Evolutionary conservation across 2,329 filamentous ascomycete genomes (phyloP), one percentile per base, ranked within the genome.

Genomic region (Fusarium nygamai): DNA sequence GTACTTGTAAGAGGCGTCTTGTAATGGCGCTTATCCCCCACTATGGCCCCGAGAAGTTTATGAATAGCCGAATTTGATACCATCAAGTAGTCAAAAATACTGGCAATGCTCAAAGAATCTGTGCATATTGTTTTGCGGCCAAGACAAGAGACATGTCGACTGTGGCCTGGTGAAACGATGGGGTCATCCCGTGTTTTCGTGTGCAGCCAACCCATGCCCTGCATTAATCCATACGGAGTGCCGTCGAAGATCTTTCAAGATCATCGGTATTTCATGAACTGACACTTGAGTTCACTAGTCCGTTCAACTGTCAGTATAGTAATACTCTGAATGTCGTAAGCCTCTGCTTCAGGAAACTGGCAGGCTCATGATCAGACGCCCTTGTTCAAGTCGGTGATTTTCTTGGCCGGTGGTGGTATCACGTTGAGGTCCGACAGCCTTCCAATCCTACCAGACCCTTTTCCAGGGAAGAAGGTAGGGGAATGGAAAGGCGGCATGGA

Each of bases 181-280:
- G 71, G 46, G 65, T 61, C 56, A 59, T 67, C 44, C 67, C 54
- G 47, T 57, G 33, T 54, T 63, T 39, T 60, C 43, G 36, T 61
- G 43, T 54, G 24, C 51, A 57, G 24, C 39, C 47, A 62, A 47
- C 44, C 43, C 61, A 73, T 50, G 31, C 48, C 61, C 46, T 64
- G 67, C 53, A 59, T 60, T 62, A 48, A 48, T 51, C 43, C 65
- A 69, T 60, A 38, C 13, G 29, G 61, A 67, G 58, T 61, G 60
- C 41, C 19, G 60, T 63, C 41, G 24, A 64, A 66, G 73, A 78
- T 78, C 69, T 75, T 57, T 44, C 47, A 46, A 72, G 69, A 76
- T 77, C 67, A 39, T 56, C 67, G 47, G 57, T 57, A 43, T 46
- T 51, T 58, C 46, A 60, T 62, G 54, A 71, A 68, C 57, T 65